Percentiles rank a stretch among this genome's conserved stretches.
phyloP scores from a whole-genome alignment of 139 green algal species.

The Picochlorum sp. region DNA sequence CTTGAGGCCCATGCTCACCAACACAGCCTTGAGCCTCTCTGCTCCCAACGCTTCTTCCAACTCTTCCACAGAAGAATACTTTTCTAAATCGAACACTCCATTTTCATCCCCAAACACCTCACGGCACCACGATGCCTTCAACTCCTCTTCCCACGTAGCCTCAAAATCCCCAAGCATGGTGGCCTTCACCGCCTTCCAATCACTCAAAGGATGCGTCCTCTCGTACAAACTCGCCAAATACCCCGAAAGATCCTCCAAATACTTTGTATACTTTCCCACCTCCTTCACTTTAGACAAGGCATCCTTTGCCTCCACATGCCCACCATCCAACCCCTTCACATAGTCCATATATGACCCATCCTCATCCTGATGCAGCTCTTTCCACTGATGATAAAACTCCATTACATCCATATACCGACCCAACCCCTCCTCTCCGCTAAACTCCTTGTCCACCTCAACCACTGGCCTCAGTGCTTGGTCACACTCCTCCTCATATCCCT shows the following conservation, averaged over 20 bases:
- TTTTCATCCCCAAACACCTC: constrained; percentile 25
- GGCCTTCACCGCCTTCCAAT: constrained; percentile 40
- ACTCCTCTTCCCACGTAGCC: constrained; percentile 53
- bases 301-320: too few relatives aligned
- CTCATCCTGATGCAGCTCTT: constrained; percentile 75
- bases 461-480: constrained; percentile 45
- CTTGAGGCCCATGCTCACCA: constrained; percentile 82
- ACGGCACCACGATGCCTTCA: constrained; percentile 63
- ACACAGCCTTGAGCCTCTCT: constrained; percentile 70
- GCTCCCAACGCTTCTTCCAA: constrained; percentile 60
- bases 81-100: constrained; percentile 58
- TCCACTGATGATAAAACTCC: constrained; percentile 55
- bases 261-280: constrained; percentile 42
- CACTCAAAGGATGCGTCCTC: constrained; percentile 77
- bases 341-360: constrained; percentile 27
- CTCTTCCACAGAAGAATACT: constrained; percentile 74
- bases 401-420: constrained; percentile 92
- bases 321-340: not conserved
- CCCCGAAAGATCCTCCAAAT: constrained; percentile 49
- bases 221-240: constrained; percentile 88
- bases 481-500: constrained; percentile 41
- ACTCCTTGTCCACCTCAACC: constrained; percentile 42
- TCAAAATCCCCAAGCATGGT: constrained; percentile 59
- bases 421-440: constrained; percentile 80
- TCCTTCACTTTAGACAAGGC: too few relatives aligned